These are phyloP conservation scores for Malassezia restricta DNA, from an alignment of 1,284 basidiomycete genomes.

Conservation along the genomic window DNA sequence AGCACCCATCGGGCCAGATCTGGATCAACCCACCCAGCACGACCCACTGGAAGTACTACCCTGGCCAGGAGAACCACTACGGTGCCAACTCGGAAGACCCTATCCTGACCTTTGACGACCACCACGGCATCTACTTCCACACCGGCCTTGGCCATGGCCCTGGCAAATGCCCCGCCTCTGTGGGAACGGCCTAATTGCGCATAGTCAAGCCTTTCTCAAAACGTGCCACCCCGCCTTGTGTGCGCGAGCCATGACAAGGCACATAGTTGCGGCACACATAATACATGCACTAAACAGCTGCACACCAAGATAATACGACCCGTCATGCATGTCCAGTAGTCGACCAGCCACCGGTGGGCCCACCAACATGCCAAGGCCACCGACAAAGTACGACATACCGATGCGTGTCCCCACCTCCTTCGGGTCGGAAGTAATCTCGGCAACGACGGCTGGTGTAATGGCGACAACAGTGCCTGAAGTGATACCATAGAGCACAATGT, in stretches of 20 bases:
- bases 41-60: slow-evolving; percentile 20
- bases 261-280: background rate
- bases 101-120: slow-evolving; percentile 1
- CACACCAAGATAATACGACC: slow-evolving; percentile 5
- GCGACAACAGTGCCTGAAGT: slow-evolving; percentile 29
- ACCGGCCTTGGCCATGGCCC: background rate
- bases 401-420: slow-evolving; percentile 3
- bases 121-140: slow-evolving; percentile 6
- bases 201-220: no score
- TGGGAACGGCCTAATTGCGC: background rate
- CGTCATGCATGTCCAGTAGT: background rate
- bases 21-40: slow-evolving; percentile 29
- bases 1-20: slow-evolving; percentile 27
- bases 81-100: slow-evolving; percentile 22
- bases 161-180: background rate
- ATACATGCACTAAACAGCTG: slow-evolving; percentile 11
- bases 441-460: slow-evolving; percentile 14
- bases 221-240: background rate
- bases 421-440: background rate
- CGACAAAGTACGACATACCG: background rate
- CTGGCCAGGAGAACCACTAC: slow-evolving; percentile 32
- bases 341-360: slow-evolving; percentile 19
- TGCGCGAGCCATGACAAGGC: background rate
- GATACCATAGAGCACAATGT: slow-evolving; percentile 27
- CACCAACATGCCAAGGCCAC: slow-evolving; percentile 12